phyloP scores from a whole-genome alignment of 305 asterid genomes.

The Rubia balearica region DNA sequence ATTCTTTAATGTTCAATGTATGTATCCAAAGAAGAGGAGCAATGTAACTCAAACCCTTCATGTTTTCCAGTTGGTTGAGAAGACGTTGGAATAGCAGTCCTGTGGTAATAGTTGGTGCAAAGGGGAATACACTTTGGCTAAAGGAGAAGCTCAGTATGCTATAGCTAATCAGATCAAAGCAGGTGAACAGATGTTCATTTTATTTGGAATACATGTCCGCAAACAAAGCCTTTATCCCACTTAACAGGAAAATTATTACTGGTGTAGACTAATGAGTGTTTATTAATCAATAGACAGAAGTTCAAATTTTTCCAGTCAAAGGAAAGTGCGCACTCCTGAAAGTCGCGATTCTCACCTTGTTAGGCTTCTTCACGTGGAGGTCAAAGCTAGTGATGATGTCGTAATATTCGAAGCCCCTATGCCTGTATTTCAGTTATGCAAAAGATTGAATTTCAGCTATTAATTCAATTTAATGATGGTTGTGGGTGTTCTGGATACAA shows the following conservation, averaged over 20 bases:
- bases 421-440: background rate
- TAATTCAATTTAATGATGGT: background rate
- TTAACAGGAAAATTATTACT: background rate
- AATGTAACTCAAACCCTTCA: slow-evolving; percentile 12
- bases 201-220: background rate
- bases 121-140: slow-evolving; percentile 78
- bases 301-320: slow-evolving; percentile 47
- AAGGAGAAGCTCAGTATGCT: slow-evolving; percentile 98
- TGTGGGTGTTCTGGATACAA: background rate
- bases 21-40: background rate
- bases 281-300: slow-evolving; percentile 45
- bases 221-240: background rate
- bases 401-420: slow-evolving; percentile 36
- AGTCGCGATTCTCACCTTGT: slow-evolving; percentile 79
- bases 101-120: slow-evolving; percentile 83
- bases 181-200: slow-evolving; percentile 38
- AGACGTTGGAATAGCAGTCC: slow-evolving; percentile 92
- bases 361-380: slow-evolving; percentile 94
- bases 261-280: no score
- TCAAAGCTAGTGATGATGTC: slow-evolving; percentile 88
- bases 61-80: slow-evolving; percentile 75
- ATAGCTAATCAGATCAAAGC: slow-evolving; percentile 93
- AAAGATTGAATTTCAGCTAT: background rate
- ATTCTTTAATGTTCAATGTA: background rate
- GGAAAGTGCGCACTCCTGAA: slow-evolving; percentile 64